Evolutionary conservation across 768 basidiomycete genomes (phyloP).

Genomic region (Lactarius hatsudake): DNA sequence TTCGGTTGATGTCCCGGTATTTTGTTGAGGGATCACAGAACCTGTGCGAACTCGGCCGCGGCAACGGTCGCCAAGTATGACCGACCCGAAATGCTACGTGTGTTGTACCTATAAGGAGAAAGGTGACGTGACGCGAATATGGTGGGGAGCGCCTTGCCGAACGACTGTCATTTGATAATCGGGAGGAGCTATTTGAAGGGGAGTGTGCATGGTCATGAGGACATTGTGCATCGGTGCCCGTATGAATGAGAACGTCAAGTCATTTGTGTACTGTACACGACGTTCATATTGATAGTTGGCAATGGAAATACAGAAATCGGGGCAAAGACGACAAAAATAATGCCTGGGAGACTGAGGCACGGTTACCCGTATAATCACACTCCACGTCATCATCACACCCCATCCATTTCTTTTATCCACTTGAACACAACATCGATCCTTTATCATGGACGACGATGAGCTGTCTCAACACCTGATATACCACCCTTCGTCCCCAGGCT

Average conservation of each 20-base stretch:
- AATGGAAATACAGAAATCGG: not conserved
- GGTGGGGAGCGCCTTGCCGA: not conserved
- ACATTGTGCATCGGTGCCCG: not conserved
- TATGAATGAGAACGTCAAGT: not conserved
- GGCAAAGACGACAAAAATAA: not conserved
- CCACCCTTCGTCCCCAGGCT: constrained; percentile 29
- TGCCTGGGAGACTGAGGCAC: constrained; percentile 14
- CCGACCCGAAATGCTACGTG: not conserved
- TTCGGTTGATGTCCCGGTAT: not conserved
- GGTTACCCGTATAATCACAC: constrained; percentile 14
- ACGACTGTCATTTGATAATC: not conserved
- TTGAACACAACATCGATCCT: constrained; percentile 3
- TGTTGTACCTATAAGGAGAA: not conserved
- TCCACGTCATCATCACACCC: constrained; percentile 20
- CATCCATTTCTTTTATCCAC: constrained; percentile 5
- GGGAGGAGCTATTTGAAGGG: not conserved
- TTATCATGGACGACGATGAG: constrained; percentile 19
- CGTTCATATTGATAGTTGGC: not conserved
- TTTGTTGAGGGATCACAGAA: not conserved
- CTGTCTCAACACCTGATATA: constrained; percentile 18
- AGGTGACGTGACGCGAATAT: not conserved
- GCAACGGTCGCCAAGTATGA: not conserved
- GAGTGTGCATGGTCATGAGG: not conserved
- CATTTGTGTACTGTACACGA: not conserved
- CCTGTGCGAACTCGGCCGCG: not conserved